Base-by-base conservation (phyloP, 768 basidiomycete genomes). In the Boletus coccyginus region DNA sequence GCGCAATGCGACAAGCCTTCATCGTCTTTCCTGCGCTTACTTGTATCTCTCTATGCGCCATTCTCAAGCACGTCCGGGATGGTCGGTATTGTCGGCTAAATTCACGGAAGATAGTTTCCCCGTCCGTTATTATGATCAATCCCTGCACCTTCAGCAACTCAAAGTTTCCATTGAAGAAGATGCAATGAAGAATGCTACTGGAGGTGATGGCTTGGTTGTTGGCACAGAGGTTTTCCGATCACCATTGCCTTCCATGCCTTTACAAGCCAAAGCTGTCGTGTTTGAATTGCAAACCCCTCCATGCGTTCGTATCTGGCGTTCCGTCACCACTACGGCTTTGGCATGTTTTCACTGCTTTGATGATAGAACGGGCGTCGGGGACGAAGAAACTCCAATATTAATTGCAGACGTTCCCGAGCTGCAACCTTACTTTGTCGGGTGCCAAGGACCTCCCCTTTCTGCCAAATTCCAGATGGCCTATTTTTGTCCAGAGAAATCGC, bases 181-280 rank as follows among this genome's bases (percentile, higher is more conserved):
- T 12, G 74, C 70, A 10, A 38, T 54, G 1, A 5, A 13, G 14
- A 35, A 14, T 12, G 62, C 58, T 5, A 17, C n/a, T n/a, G 13
- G 55, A 9, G 27, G 27, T 27, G 27, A 27, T 27, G 27, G 5
- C 27, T 27, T 27, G 27, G 27, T 27, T 27, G 27, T 3, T 5
- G 5, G 27, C 27, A 5, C 27, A 27, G 27, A 27, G 27, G 27
- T 27, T 27, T 27, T 27, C 19, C 3, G 59, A 74, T 8, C 68
- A 74, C 46, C 79, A 77, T 55, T 78, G 75, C 77, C 79, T 75
- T 2, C 56, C 78, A n/a, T 72, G 16, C 16, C 12, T 5, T 10
- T 61, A 12, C 40, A 59, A 10, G 63, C 65, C 0, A 63, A 72
- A 48, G 59, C 62, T 0, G 62, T 70, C 3, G 62, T 78, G 2